Conservation (phyloP, 2,329 filamentous ascomycete species). For the Cercospora sp. region DNA sequence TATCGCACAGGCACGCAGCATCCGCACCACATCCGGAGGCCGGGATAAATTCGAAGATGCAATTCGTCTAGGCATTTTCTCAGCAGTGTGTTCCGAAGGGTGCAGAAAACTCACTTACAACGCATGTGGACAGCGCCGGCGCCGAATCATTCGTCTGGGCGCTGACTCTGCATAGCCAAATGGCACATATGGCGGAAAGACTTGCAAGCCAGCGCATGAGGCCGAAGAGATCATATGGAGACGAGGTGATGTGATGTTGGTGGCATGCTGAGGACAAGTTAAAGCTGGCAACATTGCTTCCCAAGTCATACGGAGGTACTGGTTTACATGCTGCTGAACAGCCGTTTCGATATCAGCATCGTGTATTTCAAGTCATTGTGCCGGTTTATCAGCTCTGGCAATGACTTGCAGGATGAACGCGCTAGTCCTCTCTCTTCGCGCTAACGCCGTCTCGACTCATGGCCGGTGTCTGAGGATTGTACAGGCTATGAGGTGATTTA, state of each 20-base stretch:
- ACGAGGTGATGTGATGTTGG: not conserved
- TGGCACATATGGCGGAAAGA: not conserved
- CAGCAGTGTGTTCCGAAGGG: not conserved
- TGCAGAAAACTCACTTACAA: not conserved
- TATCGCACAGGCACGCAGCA: conserved; percentile 11
- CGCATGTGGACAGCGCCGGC: conserved; percentile 10
- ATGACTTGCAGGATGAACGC: not conserved
- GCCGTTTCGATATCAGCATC: not conserved
- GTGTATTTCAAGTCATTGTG: not conserved
- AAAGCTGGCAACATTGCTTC: not conserved
- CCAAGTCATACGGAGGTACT: not conserved
- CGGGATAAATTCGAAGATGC: conserved; percentile 10
- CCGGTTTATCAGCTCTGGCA: not conserved
- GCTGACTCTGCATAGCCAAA: not conserved
- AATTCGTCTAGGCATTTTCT: conserved; percentile 8
- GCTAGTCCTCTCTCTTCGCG: not conserved
- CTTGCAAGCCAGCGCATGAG: not conserved
- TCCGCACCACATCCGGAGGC: conserved; percentile 21
- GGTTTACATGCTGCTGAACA: not conserved
- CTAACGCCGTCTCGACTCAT: not conserved
- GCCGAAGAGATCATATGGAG: not conserved
- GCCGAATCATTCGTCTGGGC: not conserved
- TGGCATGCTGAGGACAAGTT: not conserved
- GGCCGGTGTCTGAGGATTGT: not conserved
- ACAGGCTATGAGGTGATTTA: not conserved